Evolutionary conservation across 2,329 filamentous ascomycete genomes (phyloP), one percentile per base, ranked within the genome.

Genomic region (Westerdykella sp.): DNA sequence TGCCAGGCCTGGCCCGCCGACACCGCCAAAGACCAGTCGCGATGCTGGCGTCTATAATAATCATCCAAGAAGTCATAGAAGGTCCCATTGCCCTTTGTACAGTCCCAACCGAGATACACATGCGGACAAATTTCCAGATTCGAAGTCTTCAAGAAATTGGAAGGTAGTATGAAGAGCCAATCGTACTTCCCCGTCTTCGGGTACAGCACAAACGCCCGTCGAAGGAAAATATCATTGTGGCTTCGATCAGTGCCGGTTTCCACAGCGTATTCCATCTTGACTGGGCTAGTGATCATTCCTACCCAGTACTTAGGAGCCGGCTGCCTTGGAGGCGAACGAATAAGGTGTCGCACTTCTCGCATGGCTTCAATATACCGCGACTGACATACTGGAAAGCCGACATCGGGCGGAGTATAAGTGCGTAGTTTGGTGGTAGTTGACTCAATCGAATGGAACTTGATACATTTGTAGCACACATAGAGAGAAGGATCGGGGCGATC

Each of bases 111-210:
- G 13, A 44, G 28, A 13, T 31, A 44, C 12, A 40, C 14, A 40
- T 44, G 42, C 15, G 23, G 25, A 28, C 42, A 44, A 12, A 44
- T 18, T n/a, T 44, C 37, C 13, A 35, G 15, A 25, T 44, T 44
- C 37, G 32, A 18, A 9, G 13, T 35, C 6, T 12, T 25, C 12
- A 39, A 16, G 10, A 35, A 25, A 11, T 23, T 13, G 32, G n/a
- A 18, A 9, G 32, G 32, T 9, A 35, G n/a, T 11, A 35, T 35
- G n/a, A 14, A 35, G 7, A 11, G 16, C n/a, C n/a, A 6, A 13
- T 35, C 32, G 16, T 35, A 35, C 32, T 10, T 3, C 3, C n/a
- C 32, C n/a, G 4, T 35, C 16, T 35, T 9, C n/a, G 32, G n/a
- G 9, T 14, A 18, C 6, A 35, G 32, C 7, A 35, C n/a, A 13